A percentile compares a stretch with the other conserved stretches of the same genome.
These are phyloP conservation scores for Phaeolepiota aurea DNA, from an alignment of 768 basidiomycete genomes.

Conservation along the genomic window DNA sequence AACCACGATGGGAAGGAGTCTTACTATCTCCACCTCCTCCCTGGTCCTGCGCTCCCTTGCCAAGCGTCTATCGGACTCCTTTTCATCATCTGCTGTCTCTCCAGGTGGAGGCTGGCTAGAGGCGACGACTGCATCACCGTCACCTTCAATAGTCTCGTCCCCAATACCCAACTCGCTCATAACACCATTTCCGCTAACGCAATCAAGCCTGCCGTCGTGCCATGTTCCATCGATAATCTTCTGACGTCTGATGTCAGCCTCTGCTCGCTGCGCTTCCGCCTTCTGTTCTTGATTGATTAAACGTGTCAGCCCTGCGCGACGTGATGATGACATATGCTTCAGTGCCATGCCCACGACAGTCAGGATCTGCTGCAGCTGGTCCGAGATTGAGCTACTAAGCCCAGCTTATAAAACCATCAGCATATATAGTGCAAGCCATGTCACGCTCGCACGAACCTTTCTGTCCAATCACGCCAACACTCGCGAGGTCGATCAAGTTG, in stretches of 20 bases:
- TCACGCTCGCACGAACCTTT: constrained; percentile 64
- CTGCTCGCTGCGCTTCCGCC: constrained; percentile 22
- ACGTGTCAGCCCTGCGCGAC: constrained; percentile 33
- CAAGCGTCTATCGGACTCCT: constrained; percentile 9
- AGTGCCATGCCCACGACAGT: constrained; percentile 70
- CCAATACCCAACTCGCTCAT: constrained; percentile 85
- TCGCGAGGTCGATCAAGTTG: constrained; percentile 85
- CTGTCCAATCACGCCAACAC: constrained; percentile 90
- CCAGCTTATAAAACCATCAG: too few species aligned
- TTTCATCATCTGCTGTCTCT: constrained; percentile 7
- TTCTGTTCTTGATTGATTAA: constrained; percentile 19
- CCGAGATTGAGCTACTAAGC: constrained; percentile 65
- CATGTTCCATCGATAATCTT: constrained; percentile 57
- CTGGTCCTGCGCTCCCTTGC: constrained; percentile 21
- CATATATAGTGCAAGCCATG: too few species aligned
- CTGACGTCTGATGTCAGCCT: constrained; percentile 31
- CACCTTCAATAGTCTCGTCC: constrained; percentile 46
- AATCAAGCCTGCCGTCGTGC: constrained; percentile 85
- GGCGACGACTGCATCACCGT: constrained; percentile 8
- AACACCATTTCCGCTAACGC: constrained; percentile 76
- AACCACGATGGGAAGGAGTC: constrained; percentile 76
- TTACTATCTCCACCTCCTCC: constrained; percentile 43
- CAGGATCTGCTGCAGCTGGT: constrained; percentile 81
- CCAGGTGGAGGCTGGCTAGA: constrained; percentile 2
- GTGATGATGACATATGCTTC: constrained; percentile 47